Evolutionary conservation across 2,329 filamentous ascomycete species (phyloP), one percentile per base, ranked within the genome.

Genomic region (Peltaster fructicola): DNA sequence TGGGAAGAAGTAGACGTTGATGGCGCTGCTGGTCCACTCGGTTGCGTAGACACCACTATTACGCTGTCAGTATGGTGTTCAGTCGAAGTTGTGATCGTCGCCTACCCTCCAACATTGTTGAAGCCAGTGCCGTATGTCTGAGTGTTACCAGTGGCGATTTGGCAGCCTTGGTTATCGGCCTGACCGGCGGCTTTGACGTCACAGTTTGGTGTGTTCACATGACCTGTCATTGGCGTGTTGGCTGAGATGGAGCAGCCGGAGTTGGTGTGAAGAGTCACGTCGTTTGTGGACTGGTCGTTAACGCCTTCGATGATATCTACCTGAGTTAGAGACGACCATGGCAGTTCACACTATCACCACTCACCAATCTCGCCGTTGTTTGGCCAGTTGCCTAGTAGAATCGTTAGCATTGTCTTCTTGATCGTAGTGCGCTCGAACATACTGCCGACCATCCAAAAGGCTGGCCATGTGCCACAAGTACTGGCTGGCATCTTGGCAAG

Each of bases 401-500:
- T n/a, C n/a, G n/a, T n/a, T n/a, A n/a, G n/a, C n/a, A n/a, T n/a
- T n/a, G n/a, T n/a, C n/a, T n/a, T n/a, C n/a, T n/a, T n/a, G n/a
- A n/a, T n/a, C n/a, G n/a, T n/a, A n/a, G n/a, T n/a, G n/a, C n/a
- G n/a, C n/a, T n/a, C n/a, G n/a, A n/a, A n/a, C n/a, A n/a, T n/a
- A n/a, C n/a, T 22, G 12, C 29, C 25, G 15, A 28, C 14, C 28
- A 30, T 30, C 29, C 33, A 31, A 18, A 28, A 32, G 61, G 56
- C 9, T 8, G 30, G 30, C 75, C 76, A 81, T 12, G 68, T 61
- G 12, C 76, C 77, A 36, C 77, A 82, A 24, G 66, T 56, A 2
- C 69, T 68, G 11, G 59, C 61, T 3, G 77, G 74, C 73, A 82
- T 81, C 37, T 82, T 75, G 10, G 59, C 57, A 25, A 81, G 63